A percentile compares a stretch with the other conserved stretches of the same genome.
These are phyloP conservation scores for Sporisorium graminicola DNA, from an alignment of 1,284 basidiomycete species.

Conservation along the genomic window DNA sequence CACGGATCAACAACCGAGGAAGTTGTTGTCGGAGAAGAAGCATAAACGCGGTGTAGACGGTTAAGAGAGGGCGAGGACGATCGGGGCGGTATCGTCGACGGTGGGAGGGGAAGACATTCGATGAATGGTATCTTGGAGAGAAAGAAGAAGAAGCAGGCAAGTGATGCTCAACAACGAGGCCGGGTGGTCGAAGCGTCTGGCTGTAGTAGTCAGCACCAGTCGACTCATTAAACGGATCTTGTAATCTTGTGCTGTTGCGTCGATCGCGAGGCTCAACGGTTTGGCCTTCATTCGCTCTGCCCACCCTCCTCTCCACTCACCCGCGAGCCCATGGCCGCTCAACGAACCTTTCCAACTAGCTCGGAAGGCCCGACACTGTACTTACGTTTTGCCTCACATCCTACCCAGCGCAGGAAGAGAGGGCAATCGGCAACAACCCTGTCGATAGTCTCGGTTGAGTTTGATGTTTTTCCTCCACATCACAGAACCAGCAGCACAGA, in stretches of 20 bases:
- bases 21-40: constrained; percentile 41
- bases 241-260: constrained; percentile 25
- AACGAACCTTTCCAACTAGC: background rate
- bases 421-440: background rate
- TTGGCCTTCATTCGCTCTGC: background rate
- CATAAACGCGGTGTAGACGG: constrained; percentile 19
- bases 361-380: background rate
- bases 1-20: constrained; percentile 27
- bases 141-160: background rate
- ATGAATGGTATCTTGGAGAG: background rate
- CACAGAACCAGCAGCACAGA: no score
- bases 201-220: background rate
- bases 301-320: background rate
- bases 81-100: constrained; percentile 5
- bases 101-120: background rate
- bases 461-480: constrained; percentile 4
- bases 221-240: constrained; percentile 8
- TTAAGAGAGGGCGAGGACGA: constrained; percentile 1
- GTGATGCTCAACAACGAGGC: background rate
- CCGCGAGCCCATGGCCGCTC: background rate
- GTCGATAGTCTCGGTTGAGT: background rate
- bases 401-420: background rate
- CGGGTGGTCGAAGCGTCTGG: background rate
- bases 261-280: constrained; percentile 27
- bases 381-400: background rate